Conservation (phyloP, 1,284 basidiomycete species). For the Sanghuangporus baumii region DNA sequence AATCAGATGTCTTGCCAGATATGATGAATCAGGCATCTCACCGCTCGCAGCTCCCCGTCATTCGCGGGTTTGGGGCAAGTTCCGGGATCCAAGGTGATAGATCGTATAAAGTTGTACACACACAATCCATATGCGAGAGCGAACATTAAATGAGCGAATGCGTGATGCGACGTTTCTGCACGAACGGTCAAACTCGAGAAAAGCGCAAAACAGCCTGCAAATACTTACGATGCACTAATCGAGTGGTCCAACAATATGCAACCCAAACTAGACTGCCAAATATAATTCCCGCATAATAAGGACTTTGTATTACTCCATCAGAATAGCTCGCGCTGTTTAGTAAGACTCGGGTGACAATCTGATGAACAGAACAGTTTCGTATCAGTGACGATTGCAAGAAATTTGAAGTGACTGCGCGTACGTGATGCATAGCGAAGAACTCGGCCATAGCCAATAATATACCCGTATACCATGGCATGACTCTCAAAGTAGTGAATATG, state of each 20-base stretch:
- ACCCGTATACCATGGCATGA: conserved; percentile 88
- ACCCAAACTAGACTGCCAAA: conserved; percentile 85
- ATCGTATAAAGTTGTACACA: conserved; percentile 85
- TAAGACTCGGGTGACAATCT: conserved; percentile 80
- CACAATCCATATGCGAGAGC: conserved; percentile 69
- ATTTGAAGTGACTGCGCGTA: conserved; percentile 34
- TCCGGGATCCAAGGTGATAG: conserved; percentile 89
- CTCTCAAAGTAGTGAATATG: conserved; percentile 78
- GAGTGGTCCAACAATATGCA: conserved; percentile 73
- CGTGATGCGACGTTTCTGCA: conserved; percentile 68
- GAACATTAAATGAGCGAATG: conserved; percentile 73
- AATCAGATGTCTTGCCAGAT: conserved; percentile 11
- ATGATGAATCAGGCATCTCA: conserved; percentile 29
- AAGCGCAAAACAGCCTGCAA: background rate
- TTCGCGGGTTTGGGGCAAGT: conserved; percentile 75
- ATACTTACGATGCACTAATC: conserved; percentile 61
- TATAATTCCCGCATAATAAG: conserved; percentile 93
- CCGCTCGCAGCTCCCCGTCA: conserved; percentile 79
- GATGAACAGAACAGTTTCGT: conserved; percentile 6
- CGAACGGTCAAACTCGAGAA: background rate
- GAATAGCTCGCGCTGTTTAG: conserved; percentile 75
- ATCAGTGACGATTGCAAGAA: conserved; percentile 10
- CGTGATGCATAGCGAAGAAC: conserved; percentile 91
- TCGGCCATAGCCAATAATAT: conserved; percentile 77
- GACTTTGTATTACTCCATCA: conserved; percentile 71